phyloP scores from a whole-genome alignment of 2,329 filamentous ascomycete genomes.

The Penicillium vulpinum region DNA sequence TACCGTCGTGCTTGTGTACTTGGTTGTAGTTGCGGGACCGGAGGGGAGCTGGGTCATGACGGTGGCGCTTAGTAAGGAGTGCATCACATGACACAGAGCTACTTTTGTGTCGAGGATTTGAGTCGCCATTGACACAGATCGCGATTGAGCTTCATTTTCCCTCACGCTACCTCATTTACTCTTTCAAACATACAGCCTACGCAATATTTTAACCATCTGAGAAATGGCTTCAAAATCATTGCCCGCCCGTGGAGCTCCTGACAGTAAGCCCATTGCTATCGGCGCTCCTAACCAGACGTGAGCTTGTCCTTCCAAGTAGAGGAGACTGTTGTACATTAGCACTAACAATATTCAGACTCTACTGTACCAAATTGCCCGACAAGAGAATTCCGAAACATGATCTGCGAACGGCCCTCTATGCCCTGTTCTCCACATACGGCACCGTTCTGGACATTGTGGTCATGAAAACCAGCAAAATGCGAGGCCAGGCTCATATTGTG shows the following conservation, averaged over 20 bases:
- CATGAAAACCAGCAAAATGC: conserved; percentile 86
- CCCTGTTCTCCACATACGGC: conserved; percentile 91
- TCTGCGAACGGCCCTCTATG: conserved; percentile 82
- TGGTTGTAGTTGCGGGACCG: conserved; percentile 10
- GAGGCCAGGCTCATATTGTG: conserved; percentile 90
- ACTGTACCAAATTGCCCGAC: conserved; percentile 82
- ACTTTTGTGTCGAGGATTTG: conserved; percentile 14
- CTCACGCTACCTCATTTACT: neutral
- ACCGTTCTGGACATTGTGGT: conserved; percentile 89
- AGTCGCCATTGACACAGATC: neutral
- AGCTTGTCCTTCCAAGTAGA: conserved; percentile 36
- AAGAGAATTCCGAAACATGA: conserved; percentile 83
- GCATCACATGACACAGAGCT: conserved; percentile 22
- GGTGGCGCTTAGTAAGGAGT: conserved; percentile 19
- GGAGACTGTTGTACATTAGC: conserved; percentile 3
- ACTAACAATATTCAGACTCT: conserved; percentile 63
- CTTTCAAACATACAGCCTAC: neutral
- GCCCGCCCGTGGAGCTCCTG: conserved; percentile 43
- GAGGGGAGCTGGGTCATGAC: conserved; percentile 21
- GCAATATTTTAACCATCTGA: neutral
- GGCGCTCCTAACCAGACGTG: conserved; percentile 75
- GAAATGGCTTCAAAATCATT: conserved; percentile 43
- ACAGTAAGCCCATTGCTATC: conserved; percentile 41
- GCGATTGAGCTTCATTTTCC: conserved; percentile 10
- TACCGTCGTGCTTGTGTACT: conserved; percentile 67